Evolutionary conservation across 2,329 filamentous ascomycete genomes (phyloP).

Genomic region (Dactylonectria macrodidyma): DNA sequence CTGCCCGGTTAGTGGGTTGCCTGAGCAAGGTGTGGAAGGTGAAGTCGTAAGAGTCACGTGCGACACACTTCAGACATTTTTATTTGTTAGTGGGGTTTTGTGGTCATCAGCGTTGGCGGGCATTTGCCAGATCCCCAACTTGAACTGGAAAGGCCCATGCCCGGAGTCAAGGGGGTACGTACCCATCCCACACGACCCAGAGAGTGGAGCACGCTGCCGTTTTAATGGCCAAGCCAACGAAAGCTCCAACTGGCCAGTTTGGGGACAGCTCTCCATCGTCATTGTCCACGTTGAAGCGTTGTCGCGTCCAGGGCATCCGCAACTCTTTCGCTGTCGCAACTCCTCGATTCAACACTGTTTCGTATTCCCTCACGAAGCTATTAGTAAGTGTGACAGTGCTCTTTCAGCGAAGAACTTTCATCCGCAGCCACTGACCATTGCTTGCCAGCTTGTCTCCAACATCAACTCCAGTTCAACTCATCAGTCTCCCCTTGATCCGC

Average conservation of each 20-base stretch:
- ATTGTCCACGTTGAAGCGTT: constrained; percentile 27
- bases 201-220: constrained; percentile 12
- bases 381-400: background rate
- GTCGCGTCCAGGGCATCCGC: constrained; percentile 23
- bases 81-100: constrained; percentile 32
- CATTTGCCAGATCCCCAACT: no score
- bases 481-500: constrained; percentile 10
- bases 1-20: constrained; percentile 46
- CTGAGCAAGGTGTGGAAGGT: constrained; percentile 44
- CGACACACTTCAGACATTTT: constrained; percentile 35
- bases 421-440: constrained; percentile 31
- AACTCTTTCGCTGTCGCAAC: constrained; percentile 18
- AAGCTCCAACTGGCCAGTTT: constrained; percentile 51
- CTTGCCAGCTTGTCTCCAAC: constrained; percentile 20
- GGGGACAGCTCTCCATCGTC: constrained; percentile 30
- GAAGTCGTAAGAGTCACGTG: constrained; percentile 50
- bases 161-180: constrained; percentile 37
- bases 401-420: background rate
- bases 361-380: background rate
- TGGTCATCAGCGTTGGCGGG: background rate
- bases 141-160: background rate
- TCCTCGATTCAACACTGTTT: background rate
- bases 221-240: constrained; percentile 20
- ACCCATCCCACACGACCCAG: background rate
- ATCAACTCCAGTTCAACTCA: constrained; percentile 17